Conservation (phyloP, 257 asterid species). For the Leonotis leonurus region DNA sequence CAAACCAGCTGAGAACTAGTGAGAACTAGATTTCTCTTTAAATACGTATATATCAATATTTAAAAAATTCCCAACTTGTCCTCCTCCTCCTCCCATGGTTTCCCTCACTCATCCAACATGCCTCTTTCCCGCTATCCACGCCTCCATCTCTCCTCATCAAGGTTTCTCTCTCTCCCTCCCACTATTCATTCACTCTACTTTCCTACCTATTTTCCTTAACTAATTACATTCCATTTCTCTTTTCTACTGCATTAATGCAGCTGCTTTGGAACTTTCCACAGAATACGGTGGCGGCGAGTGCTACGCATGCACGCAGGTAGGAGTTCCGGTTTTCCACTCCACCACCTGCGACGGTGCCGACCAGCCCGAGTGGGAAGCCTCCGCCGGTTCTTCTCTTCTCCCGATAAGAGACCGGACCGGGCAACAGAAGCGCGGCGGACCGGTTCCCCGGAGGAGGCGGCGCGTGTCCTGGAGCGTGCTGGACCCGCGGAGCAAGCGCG, state of each 20-base stretch:
- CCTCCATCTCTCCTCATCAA: slow-evolving; percentile 45
- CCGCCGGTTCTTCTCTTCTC: slow-evolving; percentile 77
- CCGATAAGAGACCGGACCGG: slow-evolving; percentile 49
- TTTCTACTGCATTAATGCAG: slow-evolving; percentile 23
- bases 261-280: slow-evolving; percentile 61
- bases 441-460: not conserved
- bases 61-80: not conserved
- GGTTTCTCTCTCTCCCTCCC: slow-evolving; percentile 20
- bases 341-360: slow-evolving; percentile 78
- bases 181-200: too few species aligned
- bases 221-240: not conserved
- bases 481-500: slow-evolving; percentile 85
- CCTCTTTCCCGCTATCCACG: slow-evolving; percentile 34
- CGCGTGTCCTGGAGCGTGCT: slow-evolving; percentile 41
- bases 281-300: slow-evolving; percentile 63
- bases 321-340: slow-evolving; percentile 88
- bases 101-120: slow-evolving; percentile 39
- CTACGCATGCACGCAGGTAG: slow-evolving; percentile 86
- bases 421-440: slow-evolving; percentile 26
- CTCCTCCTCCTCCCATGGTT: slow-evolving; percentile 46
- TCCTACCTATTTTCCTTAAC: too few species aligned
- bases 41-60: too few species aligned
- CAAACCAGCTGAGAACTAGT: too few species aligned
- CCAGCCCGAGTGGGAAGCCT: slow-evolving; percentile 93
- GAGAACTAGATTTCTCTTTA: too few species aligned